Conservation (phyloP, 352 stramenopile genomes). For the Phytophthora agathidicida region DNA sequence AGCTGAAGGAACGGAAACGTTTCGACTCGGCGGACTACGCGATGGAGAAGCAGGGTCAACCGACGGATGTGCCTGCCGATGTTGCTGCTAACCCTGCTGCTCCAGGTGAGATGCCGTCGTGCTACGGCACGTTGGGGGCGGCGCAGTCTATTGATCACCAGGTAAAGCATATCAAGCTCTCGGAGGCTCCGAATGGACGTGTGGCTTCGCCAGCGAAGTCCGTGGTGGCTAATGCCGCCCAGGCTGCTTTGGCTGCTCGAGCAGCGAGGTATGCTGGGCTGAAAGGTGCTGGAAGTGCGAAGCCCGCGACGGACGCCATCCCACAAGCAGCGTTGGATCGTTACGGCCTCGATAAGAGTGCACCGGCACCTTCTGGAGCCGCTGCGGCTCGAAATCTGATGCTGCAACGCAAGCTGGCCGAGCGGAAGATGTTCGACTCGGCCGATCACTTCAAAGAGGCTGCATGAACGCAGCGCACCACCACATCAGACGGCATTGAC, state of each 20-base stretch:
- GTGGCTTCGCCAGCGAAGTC: constrained; percentile 21
- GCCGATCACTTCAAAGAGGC: constrained; percentile 78
- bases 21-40: constrained; percentile 86
- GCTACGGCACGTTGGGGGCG: constrained; percentile 10
- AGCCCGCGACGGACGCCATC: background rate
- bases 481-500: background rate
- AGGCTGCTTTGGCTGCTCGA: constrained; percentile 25
- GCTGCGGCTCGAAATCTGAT: constrained; percentile 67
- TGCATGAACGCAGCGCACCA: constrained; percentile 16
- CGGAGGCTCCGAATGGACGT: constrained; percentile 38
- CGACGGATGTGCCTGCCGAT: constrained; percentile 31
- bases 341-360: constrained; percentile 32
- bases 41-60: constrained; percentile 64
- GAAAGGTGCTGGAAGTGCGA: constrained; percentile 5
- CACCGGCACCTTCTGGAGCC: constrained; percentile 29
- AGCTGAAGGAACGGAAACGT: constrained; percentile 81
- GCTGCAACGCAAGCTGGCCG: constrained; percentile 65
- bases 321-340: constrained; percentile 26
- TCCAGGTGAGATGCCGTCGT: background rate
- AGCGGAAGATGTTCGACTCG: constrained; percentile 83
- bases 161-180: constrained; percentile 84
- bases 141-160: constrained; percentile 56
- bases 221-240: constrained; percentile 28
- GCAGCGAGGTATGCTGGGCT: constrained; percentile 30
- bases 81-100: constrained; percentile 7